Evolutionary conservation across 208 protist species (phyloP), one percentile per base, ranked within the genome.

Genomic region (Crithidia acanthocephali): DNA sequence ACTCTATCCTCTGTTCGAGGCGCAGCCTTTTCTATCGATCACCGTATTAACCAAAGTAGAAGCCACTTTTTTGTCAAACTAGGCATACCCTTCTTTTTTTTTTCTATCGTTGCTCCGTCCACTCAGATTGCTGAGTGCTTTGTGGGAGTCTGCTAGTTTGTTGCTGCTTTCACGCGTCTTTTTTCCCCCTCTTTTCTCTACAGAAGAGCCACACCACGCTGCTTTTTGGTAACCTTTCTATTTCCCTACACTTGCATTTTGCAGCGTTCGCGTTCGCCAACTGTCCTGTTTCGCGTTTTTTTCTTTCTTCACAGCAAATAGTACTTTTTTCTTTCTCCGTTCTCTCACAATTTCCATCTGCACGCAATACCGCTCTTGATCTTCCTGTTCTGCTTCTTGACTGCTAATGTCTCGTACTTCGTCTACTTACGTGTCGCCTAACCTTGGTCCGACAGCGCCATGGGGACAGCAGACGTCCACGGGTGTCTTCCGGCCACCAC

Each of bases 401-500:
- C 30, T 64, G 53, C 33, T 58, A 13, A 77, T 81, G 67, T 73
- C 72, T 52, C 70, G 66, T 15, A 80, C 68, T 8, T 83, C 70
- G 25, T 83, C 81, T 0, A 76, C 74, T 5, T 89, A 87, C 61
- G 87, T 92, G 9, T 92, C 84, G 33, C 87, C 84, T 30, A 87
- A 73, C 47, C 72, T 92, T 10, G 76, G 79, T 9, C 82, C 87
- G 18, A 88, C 87, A 28, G 80, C 77, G 6, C 81, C 79, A 16
- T 92, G 87, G 87, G 74, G 73, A 6, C 77, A 88, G 45, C 81
- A 92, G 64, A 88, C 79, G 27, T 82, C 82, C 11, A 90, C 87
- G 0, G 87, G 87, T 15, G 72, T 84, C n/a, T 92, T 92, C 58
- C 82, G 87, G n/a, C 84, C 87, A 18, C 87, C 87, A n/a, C 74